phyloP scores from a whole-genome alignment of 176 grass and related monocot species.

The Typha latifolia region DNA sequence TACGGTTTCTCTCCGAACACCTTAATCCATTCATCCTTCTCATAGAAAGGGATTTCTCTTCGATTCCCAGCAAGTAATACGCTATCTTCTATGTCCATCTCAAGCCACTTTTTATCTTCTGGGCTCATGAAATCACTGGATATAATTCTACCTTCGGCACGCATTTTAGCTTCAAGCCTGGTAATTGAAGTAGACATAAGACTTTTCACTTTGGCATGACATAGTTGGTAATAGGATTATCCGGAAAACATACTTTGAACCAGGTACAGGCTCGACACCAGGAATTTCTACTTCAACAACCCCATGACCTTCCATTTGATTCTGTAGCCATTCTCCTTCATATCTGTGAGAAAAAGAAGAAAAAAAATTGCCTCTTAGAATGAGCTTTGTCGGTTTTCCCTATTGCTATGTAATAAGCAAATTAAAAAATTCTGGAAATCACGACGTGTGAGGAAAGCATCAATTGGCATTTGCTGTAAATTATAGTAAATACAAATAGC shows the following conservation, averaged over 20 bases:
- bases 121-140: conserved; percentile 29
- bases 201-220: neutral
- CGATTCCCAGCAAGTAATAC: conserved; percentile 3
- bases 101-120: conserved; percentile 29
- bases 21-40: conserved; percentile 19
- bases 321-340: conserved; percentile 39
- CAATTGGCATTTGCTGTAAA: neutral
- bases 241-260: conserved; percentile 23
- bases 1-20: conserved; percentile 19
- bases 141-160: conserved; percentile 26
- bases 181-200: neutral
- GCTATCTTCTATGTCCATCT: conserved; percentile 32
- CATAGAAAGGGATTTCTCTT: conserved; percentile 30
- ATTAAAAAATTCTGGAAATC: neutral
- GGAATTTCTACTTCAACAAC: conserved; percentile 35
- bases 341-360: conserved; percentile 17
- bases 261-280: conserved; percentile 23
- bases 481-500: neutral
- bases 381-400: neutral
- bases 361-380: neutral
- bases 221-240: neutral
- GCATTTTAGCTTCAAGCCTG: conserved; percentile 38
- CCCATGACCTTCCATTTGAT: conserved; percentile 39
- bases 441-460: neutral
- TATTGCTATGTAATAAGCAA: neutral